phyloP scores from a whole-genome alignment of 768 basidiomycete species.

The Mycena rosella region DNA sequence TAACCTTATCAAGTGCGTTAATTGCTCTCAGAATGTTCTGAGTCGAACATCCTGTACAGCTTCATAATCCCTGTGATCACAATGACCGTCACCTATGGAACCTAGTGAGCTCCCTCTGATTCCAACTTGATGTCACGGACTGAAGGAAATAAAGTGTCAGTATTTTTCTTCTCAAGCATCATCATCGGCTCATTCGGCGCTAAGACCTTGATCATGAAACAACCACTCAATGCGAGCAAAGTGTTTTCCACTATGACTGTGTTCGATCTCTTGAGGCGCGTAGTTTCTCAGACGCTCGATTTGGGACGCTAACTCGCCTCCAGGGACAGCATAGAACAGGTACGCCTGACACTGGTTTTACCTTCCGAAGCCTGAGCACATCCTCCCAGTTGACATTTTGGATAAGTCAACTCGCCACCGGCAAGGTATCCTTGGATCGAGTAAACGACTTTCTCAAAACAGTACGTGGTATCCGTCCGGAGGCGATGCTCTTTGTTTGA shows the following conservation, averaged over 20 bases:
- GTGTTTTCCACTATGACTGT: constrained; percentile 68
- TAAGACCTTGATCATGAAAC: constrained; percentile 54
- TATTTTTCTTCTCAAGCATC: neutral
- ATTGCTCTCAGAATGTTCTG: constrained; percentile 38
- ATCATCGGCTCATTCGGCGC: neutral
- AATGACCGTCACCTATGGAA: constrained; percentile 61
- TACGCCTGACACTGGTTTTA: constrained; percentile 49
- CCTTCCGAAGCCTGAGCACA: constrained; percentile 40
- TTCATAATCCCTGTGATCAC: constrained; percentile 50
- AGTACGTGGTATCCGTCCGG: constrained; percentile 56
- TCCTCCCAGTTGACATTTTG: neutral
- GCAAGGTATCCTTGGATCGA: constrained; percentile 76
- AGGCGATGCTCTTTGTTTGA: constrained; percentile 59
- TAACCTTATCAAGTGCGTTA: constrained; percentile 46
- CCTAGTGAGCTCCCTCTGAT: constrained; percentile 43
- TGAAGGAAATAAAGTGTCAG: constrained; percentile 50
- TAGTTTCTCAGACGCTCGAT: constrained; percentile 38
- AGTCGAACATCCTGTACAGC: constrained; percentile 45
- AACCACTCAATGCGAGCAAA: constrained; percentile 53
- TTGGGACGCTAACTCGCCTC: neutral
- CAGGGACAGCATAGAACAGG: constrained; percentile 6
- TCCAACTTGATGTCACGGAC: constrained; percentile 25
- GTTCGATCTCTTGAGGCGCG: constrained; percentile 72
- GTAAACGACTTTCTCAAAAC: constrained; percentile 55
- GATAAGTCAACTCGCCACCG: constrained; percentile 40